Evolutionary conservation across 1,139 yeast species (phyloP), one percentile per base, ranked within the genome.

Genomic region (Yamadazyma membranifaciens): DNA sequence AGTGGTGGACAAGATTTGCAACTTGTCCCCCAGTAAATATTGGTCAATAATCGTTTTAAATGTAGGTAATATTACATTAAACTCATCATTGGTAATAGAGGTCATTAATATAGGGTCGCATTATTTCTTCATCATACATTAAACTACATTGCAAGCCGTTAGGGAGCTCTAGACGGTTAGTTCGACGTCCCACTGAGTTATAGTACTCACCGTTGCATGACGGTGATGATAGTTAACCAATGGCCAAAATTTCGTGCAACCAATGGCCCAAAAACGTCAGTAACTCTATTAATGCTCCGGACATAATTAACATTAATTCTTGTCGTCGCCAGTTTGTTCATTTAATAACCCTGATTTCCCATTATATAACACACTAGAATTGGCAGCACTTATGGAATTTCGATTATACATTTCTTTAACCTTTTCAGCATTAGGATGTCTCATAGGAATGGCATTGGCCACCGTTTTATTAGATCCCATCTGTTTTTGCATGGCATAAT

Each of bases 401-500:
- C 78, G 55, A 49, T 63, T 69, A 41, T 65, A 68, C 55, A 72
- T 70, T 49, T 72, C 78, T 56, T 71, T 71, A 37, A 72, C 75
- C 51, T 68, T 65, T 49, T 72, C 78, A 17, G 77, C 78, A 48
- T 71, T 72, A 12, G 78, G 78, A 46, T 72, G 77, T 41, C 63
- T 68, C 61, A 70, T 54, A 13, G 75, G 70, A 1, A 69, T 55
- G 1, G 60, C 51, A 38, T 63, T 63, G 14, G 50, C 38, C 30
- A 49, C 45, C 31, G 53, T 53, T n/a, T 58, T 58, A n/a, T 39
- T 36, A 16, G 44, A 42, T 0, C 70, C 72, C 40, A 67, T 51
- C 49, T 71, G 76, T 44, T 89, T 84, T 50, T 87, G 88, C 79
- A 92, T 79, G 20, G 98, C 98, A 60, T 94, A 92, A 64, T 92